phyloP scores from a whole-genome alignment of 2,329 filamentous ascomycete species.

The Lizonia empirigonia region DNA sequence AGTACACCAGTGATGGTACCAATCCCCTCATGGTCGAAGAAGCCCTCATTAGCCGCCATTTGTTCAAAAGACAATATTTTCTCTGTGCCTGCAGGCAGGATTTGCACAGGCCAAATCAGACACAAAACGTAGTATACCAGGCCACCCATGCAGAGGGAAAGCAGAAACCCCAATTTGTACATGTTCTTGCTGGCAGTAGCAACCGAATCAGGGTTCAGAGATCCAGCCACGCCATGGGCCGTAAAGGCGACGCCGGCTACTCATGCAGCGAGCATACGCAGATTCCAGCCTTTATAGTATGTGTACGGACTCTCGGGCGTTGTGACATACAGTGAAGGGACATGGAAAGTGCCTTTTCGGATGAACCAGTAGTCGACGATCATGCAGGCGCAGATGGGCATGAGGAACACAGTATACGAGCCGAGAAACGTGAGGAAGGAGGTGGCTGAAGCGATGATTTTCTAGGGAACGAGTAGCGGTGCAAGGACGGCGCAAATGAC shows the following conservation, averaged over 20 bases:
- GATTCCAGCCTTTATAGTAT: conserved; percentile 29
- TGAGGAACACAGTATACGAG: conserved; percentile 51
- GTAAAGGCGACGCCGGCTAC: conserved; percentile 26
- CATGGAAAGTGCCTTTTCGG: conserved; percentile 51
- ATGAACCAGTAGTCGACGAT: conserved; percentile 49
- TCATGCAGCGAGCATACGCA: conserved; percentile 29
- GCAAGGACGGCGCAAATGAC: conserved; percentile 47
- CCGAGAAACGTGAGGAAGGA: conserved; percentile 51
- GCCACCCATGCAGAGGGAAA: conserved; percentile 22
- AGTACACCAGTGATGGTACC: conserved; percentile 22
- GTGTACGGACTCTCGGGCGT: conserved; percentile 20
- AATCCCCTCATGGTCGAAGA: conserved; percentile 23
- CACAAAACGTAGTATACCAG: conserved; percentile 23
- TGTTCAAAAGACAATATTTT: conserved; percentile 21
- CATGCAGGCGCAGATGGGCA: conserved; percentile 48
- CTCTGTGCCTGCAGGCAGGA: conserved; percentile 18
- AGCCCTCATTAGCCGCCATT: conserved; percentile 23
- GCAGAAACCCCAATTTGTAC: conserved; percentile 26
- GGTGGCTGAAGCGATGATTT: conserved; percentile 49
- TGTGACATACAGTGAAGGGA: conserved; percentile 45
- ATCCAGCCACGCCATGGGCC: conserved; percentile 26
- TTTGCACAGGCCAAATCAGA: conserved; percentile 21
- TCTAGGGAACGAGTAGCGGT: conserved; percentile 40
- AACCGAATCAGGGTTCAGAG: conserved; percentile 22
- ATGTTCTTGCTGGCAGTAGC: conserved; percentile 24